These are phyloP conservation scores for Prosopis cineraria DNA, from an alignment of 306 rosid species.

Conservation along the genomic window DNA sequence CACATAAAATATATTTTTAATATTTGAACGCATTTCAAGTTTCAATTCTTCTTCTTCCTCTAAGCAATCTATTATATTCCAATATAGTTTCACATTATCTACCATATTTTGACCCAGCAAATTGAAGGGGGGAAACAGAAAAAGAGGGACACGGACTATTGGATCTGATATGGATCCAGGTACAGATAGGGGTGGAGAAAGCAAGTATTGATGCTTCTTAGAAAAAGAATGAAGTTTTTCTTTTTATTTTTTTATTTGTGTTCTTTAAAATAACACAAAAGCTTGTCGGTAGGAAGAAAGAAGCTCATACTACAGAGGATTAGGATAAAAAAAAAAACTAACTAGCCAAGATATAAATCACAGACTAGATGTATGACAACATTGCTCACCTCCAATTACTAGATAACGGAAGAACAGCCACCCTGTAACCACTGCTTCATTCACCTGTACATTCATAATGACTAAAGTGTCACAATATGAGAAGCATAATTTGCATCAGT, in stretches of 20 bases:
- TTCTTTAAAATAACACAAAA: not conserved
- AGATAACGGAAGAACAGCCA: constrained; percentile 99
- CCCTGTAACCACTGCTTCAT: constrained; percentile 95
- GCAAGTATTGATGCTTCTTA: not conserved
- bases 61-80: not conserved
- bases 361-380: constrained; percentile 3
- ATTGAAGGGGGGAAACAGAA: not conserved
- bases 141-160: not conserved
- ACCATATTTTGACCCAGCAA: not conserved
- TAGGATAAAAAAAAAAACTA: not conserved
- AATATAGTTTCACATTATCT: not conserved
- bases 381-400: constrained; percentile 91
- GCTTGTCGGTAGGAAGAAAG: constrained; percentile 22
- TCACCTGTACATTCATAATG: constrained; percentile 58
- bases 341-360: constrained; percentile 3
- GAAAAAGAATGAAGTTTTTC: not conserved
- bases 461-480: not conserved
- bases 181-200: not conserved
- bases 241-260: no score
- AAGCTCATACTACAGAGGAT: not conserved
- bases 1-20: not conserved
- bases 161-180: not conserved
- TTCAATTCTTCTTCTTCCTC: not conserved
- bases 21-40: not conserved
- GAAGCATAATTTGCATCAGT: not conserved